Evolutionary conservation across 1,284 basidiomycete species (phyloP).

Genomic region (Ganoderma resinaceum): DNA sequence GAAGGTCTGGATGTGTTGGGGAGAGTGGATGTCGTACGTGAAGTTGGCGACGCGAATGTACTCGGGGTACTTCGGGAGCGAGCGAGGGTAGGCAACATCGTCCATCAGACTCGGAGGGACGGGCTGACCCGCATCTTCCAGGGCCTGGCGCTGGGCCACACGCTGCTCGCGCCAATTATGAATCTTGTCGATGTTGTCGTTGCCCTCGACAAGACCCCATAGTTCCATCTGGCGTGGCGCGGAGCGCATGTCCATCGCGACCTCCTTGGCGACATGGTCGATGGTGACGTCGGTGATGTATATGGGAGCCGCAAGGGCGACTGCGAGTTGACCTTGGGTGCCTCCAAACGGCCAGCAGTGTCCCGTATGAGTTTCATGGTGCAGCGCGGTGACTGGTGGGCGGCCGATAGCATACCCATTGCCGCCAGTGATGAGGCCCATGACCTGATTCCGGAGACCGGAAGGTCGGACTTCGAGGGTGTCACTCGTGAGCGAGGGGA

Average conservation of each 20-base stretch:
- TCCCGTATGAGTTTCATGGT: conserved; percentile 83
- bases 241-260: conserved; percentile 79
- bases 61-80: conserved; percentile 59
- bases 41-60: conserved; percentile 83
- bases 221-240: conserved; percentile 90
- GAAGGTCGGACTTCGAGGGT: conserved; percentile 73
- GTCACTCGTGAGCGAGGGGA: conserved; percentile 82
- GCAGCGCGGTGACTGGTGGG: conserved; percentile 84
- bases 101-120: conserved; percentile 40
- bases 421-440: conserved; percentile 64
- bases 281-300: conserved; percentile 83
- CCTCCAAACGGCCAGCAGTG: conserved; percentile 95
- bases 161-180: conserved; percentile 50
- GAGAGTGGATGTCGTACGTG: conserved; percentile 77
- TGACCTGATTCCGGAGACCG: conserved; percentile 49
- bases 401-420: conserved; percentile 73
- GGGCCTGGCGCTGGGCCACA: conserved; percentile 43
- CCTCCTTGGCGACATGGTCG: conserved; percentile 85
- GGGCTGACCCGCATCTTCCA: conserved; percentile 43
- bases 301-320: conserved; percentile 76
- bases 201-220: conserved; percentile 86
- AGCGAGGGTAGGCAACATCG: conserved; percentile 53
- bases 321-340: conserved; percentile 79
- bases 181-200: conserved; percentile 71
- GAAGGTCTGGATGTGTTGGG: conserved; percentile 87